A percentile compares a stretch with the other conserved stretches of the same genome.
These are phyloP conservation scores for Aspergillus sparsus DNA, from an alignment of 495 filamentous ascomycete species.

Conservation along the genomic window DNA sequence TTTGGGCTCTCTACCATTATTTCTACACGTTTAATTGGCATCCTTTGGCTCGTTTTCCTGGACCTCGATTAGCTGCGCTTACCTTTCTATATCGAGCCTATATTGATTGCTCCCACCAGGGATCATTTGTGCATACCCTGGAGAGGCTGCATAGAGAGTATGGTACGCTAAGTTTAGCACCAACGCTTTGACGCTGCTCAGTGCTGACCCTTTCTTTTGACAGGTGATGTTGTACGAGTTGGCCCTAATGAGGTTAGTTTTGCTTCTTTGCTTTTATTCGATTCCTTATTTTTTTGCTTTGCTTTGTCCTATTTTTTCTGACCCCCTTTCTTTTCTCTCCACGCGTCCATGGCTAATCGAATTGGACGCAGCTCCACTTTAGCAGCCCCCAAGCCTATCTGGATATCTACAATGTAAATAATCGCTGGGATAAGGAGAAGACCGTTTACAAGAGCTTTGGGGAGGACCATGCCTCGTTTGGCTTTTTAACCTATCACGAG, in stretches of 20 bases:
- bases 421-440: conserved; percentile 19
- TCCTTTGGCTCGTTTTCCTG: conserved; percentile 11
- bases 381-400: conserved; percentile 3
- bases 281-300: neutral
- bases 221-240: conserved; percentile 9
- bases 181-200: neutral
- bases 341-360: too few species aligned
- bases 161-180: neutral
- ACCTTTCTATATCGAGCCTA: conserved; percentile 9
- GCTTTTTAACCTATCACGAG: conserved; percentile 8
- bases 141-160: conserved; percentile 7
- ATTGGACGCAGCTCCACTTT: conserved; percentile 10
- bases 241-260: conserved; percentile 13
- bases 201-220: neutral
- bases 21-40: conserved; percentile 14
- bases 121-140: conserved; percentile 12
- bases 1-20: neutral
- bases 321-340: too few species aligned
- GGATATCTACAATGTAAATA: conserved; percentile 10
- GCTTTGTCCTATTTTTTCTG: too few species aligned
- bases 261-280: neutral
- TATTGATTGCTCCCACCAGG: conserved; percentile 3
- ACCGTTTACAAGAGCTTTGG: conserved; percentile 13
- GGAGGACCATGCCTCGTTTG: conserved; percentile 15
- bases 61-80: conserved; percentile 9